Evolutionary conservation across 2,329 filamentous ascomycete genomes (phyloP).

Genomic region (Aspergillus ochraceus): DNA sequence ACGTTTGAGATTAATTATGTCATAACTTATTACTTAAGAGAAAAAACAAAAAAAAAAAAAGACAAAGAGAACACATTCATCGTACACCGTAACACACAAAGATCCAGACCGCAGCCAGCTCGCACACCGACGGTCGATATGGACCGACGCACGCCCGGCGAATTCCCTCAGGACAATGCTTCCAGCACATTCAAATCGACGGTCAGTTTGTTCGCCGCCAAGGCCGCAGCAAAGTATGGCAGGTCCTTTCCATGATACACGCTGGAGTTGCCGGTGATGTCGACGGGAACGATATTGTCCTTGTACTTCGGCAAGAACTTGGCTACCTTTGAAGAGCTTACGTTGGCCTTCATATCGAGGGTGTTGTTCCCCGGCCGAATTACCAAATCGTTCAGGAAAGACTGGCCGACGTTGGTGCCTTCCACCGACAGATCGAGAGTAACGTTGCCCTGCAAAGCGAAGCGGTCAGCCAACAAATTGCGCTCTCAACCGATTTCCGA

Average conservation of each 20-base stretch:
- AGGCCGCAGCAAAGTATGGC: constrained; percentile 55
- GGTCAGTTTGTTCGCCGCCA: constrained; percentile 48
- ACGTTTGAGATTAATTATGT: neutral
- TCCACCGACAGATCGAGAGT: constrained; percentile 54
- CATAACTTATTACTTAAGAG: neutral
- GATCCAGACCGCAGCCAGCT: neutral
- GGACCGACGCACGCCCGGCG: too few species aligned
- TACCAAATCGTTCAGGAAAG: constrained; percentile 52
- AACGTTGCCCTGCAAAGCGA: constrained; percentile 50
- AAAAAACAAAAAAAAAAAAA: neutral
- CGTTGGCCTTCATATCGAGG: constrained; percentile 49
- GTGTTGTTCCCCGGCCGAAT: constrained; percentile 57
- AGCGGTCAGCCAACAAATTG: constrained; percentile 7
- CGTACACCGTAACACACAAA: neutral
- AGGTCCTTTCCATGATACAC: constrained; percentile 52
- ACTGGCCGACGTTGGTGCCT: constrained; percentile 50
- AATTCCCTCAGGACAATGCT: constrained; percentile 2
- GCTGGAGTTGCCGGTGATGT: constrained; percentile 51
- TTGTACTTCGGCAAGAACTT: constrained; percentile 38
- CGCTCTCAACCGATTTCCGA: neutral
- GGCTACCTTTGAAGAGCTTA: constrained; percentile 46
- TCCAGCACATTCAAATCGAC: constrained; percentile 44
- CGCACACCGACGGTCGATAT: neutral
- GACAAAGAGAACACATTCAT: neutral
- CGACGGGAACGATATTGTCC: constrained; percentile 52